Percentiles rank a stretch among this genome's conserved stretches.
phyloP scores from a whole-genome alignment of 2,329 filamentous ascomycete species.

The Lasiodiplodia gonubiensis region DNA sequence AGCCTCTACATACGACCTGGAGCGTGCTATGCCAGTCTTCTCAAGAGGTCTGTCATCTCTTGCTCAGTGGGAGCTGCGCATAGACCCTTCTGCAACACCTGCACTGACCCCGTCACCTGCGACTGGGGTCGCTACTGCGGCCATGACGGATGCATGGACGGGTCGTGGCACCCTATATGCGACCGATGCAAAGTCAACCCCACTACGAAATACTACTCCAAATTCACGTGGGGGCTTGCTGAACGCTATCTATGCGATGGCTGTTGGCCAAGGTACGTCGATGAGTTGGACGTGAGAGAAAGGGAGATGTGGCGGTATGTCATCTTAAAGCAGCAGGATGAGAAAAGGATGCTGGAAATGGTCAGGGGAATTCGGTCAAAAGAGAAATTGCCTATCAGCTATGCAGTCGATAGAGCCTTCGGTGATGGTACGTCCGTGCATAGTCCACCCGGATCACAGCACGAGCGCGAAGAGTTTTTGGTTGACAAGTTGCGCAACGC shows the following conservation, averaged over 20 bases:
- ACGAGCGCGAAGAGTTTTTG: background rate
- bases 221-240: background rate
- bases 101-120: background rate
- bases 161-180: background rate
- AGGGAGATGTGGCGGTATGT: background rate
- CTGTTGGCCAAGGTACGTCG: background rate
- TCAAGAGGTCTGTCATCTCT: background rate
- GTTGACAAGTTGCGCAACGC: conserved; percentile 2
- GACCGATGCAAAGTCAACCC: background rate
- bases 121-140: background rate
- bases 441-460: background rate
- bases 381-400: background rate
- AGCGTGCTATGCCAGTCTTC: too few species aligned
- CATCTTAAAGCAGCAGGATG: background rate
- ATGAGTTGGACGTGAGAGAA: background rate
- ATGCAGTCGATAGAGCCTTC: background rate
- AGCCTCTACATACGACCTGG: too few species aligned
- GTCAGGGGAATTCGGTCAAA: background rate
- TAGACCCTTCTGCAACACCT: background rate
- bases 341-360: background rate
- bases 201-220: background rate
- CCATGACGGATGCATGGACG: background rate
- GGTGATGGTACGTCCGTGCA: too few species aligned
- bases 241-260: background rate
- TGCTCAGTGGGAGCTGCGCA: background rate